phyloP scores from a whole-genome alignment of 495 filamentous ascomycete species.

The Parmelia sp. region DNA sequence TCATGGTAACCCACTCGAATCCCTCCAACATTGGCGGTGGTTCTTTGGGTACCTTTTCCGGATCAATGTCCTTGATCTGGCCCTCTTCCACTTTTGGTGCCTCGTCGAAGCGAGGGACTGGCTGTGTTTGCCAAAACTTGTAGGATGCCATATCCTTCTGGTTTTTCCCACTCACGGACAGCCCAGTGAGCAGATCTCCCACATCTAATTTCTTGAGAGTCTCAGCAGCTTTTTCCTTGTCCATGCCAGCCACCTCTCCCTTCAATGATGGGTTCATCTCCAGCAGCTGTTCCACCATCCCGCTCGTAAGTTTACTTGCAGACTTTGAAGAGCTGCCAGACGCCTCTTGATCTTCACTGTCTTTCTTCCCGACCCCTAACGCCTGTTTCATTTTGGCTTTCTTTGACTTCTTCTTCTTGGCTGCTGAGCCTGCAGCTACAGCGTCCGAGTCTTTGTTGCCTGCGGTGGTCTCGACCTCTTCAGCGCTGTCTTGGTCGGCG shows the following conservation, averaged over 20 bases:
- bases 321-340: conserved; percentile 29
- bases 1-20: conserved; percentile 92
- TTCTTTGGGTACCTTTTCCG: conserved; percentile 66
- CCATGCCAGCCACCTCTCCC: conserved; percentile 41
- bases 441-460: conserved; percentile 21
- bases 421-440: conserved; percentile 27
- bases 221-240: conserved; percentile 48
- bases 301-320: conserved; percentile 37
- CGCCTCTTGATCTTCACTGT: conserved; percentile 20
- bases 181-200: conserved; percentile 74
- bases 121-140: conserved; percentile 98
- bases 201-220: conserved; percentile 66
- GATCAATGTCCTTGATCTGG: conserved; percentile 63
- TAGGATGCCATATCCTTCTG: conserved; percentile 92
- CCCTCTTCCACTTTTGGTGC: conserved; percentile 45
- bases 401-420: conserved; percentile 31
- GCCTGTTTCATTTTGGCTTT: conserved; percentile 28
- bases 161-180: conserved; percentile 70
- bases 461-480: conserved; percentile 17
- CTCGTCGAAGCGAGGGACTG: conserved; percentile 71
- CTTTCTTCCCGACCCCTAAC: conserved; percentile 23
- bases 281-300: conserved; percentile 41
- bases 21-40: conserved; percentile 59
- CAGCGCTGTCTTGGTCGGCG: conserved; percentile 16
- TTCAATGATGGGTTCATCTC: conserved; percentile 48